Base-by-base conservation (phyloP, 2,329 filamentous ascomycete species). In the Phaeophleospora eucalypticola region DNA sequence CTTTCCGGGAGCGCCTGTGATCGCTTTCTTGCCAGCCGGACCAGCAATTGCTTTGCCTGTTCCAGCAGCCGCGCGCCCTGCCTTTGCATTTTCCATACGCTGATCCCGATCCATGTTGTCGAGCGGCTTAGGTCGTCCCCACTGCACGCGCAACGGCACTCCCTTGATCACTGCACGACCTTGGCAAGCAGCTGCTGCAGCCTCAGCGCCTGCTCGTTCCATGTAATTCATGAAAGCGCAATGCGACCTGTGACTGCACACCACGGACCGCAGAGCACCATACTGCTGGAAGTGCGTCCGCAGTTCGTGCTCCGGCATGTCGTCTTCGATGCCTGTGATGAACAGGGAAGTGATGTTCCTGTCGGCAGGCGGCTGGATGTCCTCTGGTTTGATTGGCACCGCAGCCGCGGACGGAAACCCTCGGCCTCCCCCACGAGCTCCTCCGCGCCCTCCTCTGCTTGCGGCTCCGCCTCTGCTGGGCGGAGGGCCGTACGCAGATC, bases 221-320 rank as follows among this genome's bases (percentile, higher is more conserved):
- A 89, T 83, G 66, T 89, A 98, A 71, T 98, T 98, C 70, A 98
- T 77, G 64, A 97, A 98, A 1, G 93, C 93, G 67, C 90, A 97
- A 64, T 97, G 93, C 14, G 91, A 91, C 73, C 95, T 89, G 71
- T 98, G 93, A 4, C 90, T 96, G 69, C 93, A 97, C 32, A 98
- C 85, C 14, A 98, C 73, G 19, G 89, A 96, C 60, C 93, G 87
- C 50, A 98, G 84, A 63, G 91, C 88, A 53, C 93, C 93, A 60
- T 90, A 89, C 15, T 81, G 80, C 51, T 88, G 82, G 73, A 98
- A 98, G 68, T 94, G 93, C 2, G 89, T 85, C 39, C 93, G 86
- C 19, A 98, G 76, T 61, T 90, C 89, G 69, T 90, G 84, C 68
- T 98, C 93, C 2, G 91, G 90, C 4, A 98, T 76, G 61, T 98